Evolutionary conservation across 2,329 filamentous ascomycete species (phyloP).

Genomic region (Beauveria australis): DNA sequence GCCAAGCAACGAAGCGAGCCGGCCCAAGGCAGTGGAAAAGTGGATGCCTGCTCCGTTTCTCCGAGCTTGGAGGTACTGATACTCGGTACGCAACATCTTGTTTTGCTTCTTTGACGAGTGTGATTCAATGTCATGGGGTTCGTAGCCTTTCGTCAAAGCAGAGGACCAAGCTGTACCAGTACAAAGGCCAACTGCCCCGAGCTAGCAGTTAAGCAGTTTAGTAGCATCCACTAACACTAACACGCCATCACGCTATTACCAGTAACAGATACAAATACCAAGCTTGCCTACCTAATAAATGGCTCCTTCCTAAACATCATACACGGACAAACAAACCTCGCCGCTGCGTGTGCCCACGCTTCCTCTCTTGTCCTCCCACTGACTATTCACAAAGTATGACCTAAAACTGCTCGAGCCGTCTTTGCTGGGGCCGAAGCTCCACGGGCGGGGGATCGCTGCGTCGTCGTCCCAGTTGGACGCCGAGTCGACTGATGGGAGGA

Average conservation of each 20-base stretch:
- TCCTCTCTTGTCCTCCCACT: background rate
- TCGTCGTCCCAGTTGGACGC: background rate
- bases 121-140: too few relatives aligned
- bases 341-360: background rate
- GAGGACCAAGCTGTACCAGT: background rate
- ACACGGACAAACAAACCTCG: background rate
- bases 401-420: background rate
- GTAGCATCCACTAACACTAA: background rate
- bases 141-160: too few relatives aligned
- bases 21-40: conserved; percentile 8
- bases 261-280: background rate
- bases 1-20: conserved; percentile 7
- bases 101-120: background rate
- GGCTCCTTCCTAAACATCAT: too few relatives aligned
- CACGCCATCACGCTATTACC: background rate
- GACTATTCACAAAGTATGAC: background rate
- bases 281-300: background rate
- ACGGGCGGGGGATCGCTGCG: conserved; percentile 4
- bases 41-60: background rate
- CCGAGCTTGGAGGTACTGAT: background rate
- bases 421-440: background rate
- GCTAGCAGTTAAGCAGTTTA: background rate
- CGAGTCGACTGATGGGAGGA: conserved; percentile 7
- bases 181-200: background rate
- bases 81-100: background rate